Evolutionary conservation across 306 rosid genomes (phyloP).

Genomic region (Quercus variabilis): DNA sequence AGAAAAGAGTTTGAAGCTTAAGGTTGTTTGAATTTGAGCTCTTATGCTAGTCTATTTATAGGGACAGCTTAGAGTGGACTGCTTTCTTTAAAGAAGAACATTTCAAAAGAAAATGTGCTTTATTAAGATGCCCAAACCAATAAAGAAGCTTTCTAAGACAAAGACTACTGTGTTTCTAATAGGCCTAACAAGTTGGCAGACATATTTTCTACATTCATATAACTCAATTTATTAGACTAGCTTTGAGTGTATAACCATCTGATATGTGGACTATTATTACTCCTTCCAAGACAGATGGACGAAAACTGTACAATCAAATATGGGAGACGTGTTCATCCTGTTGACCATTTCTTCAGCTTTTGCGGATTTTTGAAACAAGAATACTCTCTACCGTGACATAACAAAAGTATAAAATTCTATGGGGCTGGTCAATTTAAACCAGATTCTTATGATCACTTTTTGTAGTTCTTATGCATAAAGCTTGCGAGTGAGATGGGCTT

Average conservation of each 20-base stretch:
- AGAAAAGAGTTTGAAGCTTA: slow-evolving; percentile 38
- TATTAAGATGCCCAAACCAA: slow-evolving; percentile 55
- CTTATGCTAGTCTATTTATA: slow-evolving; percentile 76
- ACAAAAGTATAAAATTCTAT: slow-evolving; percentile 29
- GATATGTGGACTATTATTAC: slow-evolving; percentile 13
- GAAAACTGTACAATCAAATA: slow-evolving; percentile 16
- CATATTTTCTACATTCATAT: slow-evolving; percentile 37
- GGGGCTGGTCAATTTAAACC: slow-evolving; percentile 47
- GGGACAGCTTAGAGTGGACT: slow-evolving; percentile 36
- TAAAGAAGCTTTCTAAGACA: slow-evolving; percentile 34
- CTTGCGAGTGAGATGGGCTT: slow-evolving; percentile 42
- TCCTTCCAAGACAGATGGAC: slow-evolving; percentile 20
- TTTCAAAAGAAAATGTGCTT: slow-evolving; percentile 52
- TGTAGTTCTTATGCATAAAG: slow-evolving; percentile 51
- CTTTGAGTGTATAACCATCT: slow-evolving; percentile 21
- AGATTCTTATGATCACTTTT: slow-evolving; percentile 56
- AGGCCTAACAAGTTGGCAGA: slow-evolving; percentile 55
- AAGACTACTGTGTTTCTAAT: slow-evolving; percentile 31
- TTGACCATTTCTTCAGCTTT: slow-evolving; percentile 34
- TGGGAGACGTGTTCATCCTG: slow-evolving; percentile 32
- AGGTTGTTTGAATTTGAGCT: slow-evolving; percentile 48
- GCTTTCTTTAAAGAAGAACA: slow-evolving; percentile 38
- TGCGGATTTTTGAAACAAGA: slow-evolving; percentile 33
- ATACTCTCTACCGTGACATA: slow-evolving; percentile 23
- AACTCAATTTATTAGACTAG: slow-evolving; percentile 27